Evolutionary conservation across 2,329 filamentous ascomycete genomes (phyloP), one percentile per base, ranked within the genome.

Genomic region (Diaporthe australafricana): DNA sequence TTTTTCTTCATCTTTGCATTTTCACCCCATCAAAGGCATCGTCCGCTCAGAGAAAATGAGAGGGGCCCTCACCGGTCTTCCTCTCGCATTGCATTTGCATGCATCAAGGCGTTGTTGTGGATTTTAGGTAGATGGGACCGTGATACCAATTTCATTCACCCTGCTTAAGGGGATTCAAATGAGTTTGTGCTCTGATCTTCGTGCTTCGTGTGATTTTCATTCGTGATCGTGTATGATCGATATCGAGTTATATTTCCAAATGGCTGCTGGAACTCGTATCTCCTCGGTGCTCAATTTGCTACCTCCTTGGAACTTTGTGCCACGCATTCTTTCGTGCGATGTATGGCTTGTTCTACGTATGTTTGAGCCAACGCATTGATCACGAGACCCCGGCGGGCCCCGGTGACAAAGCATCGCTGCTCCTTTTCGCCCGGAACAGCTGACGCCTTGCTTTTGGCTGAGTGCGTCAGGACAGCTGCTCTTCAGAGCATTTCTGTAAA

Each of bases 41-140:
- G 30, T 35, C 42, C 27, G 17, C 57, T n/a, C 30, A 25, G 27
- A 62, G 38, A 62, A 27, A 48, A 35, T 50, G 60, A 27, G 14
- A 38, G 9, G 30, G 25, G 40, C n/a, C 45, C 60, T 12, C 9
- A 48, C 27, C 38, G 42, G 30, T 65, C 60, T 50, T 65, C 42
- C 50, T 38, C 30, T 50, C 60, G 30, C 60, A 63, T 42, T 48
- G 42, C 60, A 65, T 65, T 35, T 35, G 30, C 27, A 48, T 63
- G 57, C 42, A 65, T 65, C 60, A 16, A 38, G 60, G 60, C 45
- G 45, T 50, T 50, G 38, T 25, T 38, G 52, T 5, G 47, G 40
- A 17, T 32, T 38, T 50, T 65, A 65, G 60, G 60, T 65, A 65
- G 60, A 65, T 65, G 60, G 57, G 60, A 50, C 25, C 16, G 45